A percentile compares a stretch with the other conserved stretches of the same genome.
phyloP scores from a whole-genome alignment of 2,329 filamentous ascomycete species.

The Zelopaecilomyces penicillatus region DNA sequence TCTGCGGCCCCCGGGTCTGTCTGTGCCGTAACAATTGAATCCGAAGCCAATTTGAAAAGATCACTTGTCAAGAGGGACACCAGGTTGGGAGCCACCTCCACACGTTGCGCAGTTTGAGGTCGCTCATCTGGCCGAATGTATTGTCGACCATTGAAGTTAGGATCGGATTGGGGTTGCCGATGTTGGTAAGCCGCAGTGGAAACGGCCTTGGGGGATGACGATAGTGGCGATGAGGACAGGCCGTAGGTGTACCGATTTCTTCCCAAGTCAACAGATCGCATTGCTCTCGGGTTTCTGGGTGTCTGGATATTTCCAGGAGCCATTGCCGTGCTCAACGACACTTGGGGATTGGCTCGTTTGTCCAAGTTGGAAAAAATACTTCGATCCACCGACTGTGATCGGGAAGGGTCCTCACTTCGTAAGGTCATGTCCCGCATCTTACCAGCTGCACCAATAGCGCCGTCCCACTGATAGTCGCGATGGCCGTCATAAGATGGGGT shows the following conservation, averaged over 20 bases:
- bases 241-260: constrained; percentile 19
- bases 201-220: constrained; percentile 28
- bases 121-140: constrained; percentile 30
- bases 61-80: too few relatives aligned
- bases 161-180: constrained; percentile 35
- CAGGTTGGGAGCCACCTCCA: constrained; percentile 20
- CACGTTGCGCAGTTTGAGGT: constrained; percentile 39
- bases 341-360: constrained; percentile 55
- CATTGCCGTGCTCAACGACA: constrained; percentile 53
- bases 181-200: constrained; percentile 30
- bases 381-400: constrained; percentile 57
- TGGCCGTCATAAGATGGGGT: constrained; percentile 30
- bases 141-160: constrained; percentile 29
- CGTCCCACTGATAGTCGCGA: constrained; percentile 34
- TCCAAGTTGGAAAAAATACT: constrained; percentile 51
- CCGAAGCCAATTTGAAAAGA: too few relatives aligned
- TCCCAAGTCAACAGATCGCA: constrained; percentile 35
- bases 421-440: constrained; percentile 30
- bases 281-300: constrained; percentile 38
- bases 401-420: constrained; percentile 11
- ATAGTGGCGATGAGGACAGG: constrained; percentile 29
- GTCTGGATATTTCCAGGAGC: constrained; percentile 51
- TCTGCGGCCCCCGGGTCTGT: constrained; percentile 12
- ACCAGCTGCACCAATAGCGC: constrained; percentile 23
- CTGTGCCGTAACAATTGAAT: too few relatives aligned